These are phyloP conservation scores for Fraxinus ornus DNA, from an alignment of 305 asterid genomes.

Conservation along the genomic window DNA sequence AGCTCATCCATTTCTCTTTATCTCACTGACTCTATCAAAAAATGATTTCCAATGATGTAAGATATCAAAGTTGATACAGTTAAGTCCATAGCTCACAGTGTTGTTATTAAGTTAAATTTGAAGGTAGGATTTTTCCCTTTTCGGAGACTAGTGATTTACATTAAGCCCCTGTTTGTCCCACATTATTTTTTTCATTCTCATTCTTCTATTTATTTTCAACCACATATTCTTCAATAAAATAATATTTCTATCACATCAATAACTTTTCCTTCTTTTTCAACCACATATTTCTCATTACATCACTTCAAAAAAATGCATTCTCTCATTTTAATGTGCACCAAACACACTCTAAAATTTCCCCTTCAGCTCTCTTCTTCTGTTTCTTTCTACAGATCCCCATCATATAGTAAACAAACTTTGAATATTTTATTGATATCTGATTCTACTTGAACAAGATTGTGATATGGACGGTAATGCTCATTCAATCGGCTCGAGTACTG, in stretches of 20 bases:
- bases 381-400: background rate
- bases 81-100: background rate
- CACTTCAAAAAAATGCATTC: too few species aligned
- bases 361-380: background rate
- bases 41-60: background rate
- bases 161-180: too few species aligned
- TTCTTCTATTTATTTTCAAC: too few species aligned
- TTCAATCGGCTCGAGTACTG: background rate
- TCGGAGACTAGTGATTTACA: background rate
- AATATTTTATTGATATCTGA: background rate
- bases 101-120: background rate
- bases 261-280: too few species aligned
- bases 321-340: too few species aligned
- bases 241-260: too few species aligned
- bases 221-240: too few species aligned
- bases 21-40: background rate
- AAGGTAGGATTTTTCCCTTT: background rate
- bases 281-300: too few species aligned
- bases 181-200: too few species aligned
- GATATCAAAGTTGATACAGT: background rate
- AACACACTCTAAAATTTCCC: too few species aligned
- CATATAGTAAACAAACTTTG: background rate
- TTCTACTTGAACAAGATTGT: background rate
- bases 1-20: background rate
- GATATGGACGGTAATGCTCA: background rate